Evolutionary conservation across 2,329 filamentous ascomycete genomes (phyloP).

Genomic region (Aspergillus eucalypticola): DNA sequence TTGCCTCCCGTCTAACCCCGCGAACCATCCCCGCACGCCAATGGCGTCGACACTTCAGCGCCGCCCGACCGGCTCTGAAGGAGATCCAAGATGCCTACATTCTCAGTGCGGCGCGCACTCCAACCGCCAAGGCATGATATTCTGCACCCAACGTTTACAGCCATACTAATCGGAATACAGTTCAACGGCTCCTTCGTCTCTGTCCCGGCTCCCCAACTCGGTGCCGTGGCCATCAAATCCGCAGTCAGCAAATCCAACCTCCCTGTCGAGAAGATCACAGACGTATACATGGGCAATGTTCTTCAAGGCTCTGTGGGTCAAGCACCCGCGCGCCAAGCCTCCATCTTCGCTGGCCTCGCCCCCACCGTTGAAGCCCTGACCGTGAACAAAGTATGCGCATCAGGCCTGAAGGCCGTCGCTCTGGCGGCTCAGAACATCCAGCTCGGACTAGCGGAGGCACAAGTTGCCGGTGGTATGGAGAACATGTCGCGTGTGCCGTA

Average conservation of each 20-base stretch:
- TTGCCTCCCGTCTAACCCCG: slow-evolving; percentile 25
- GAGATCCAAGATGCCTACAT: slow-evolving; percentile 93
- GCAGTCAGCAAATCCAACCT: slow-evolving; percentile 84
- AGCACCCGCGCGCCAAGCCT: slow-evolving; percentile 86
- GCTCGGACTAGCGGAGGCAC: slow-evolving; percentile 81
- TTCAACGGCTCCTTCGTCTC: slow-evolving; percentile 91
- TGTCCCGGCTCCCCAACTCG: slow-evolving; percentile 83
- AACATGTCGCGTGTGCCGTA: slow-evolving; percentile 95
- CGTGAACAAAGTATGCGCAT: slow-evolving; percentile 98
- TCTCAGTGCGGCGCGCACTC: slow-evolving; percentile 83
- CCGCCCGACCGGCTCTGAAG: slow-evolving; percentile 51
- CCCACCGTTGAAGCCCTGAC: slow-evolving; percentile 83
- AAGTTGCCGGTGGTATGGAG: slow-evolving; percentile 95
- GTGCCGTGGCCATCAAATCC: slow-evolving; percentile 86
- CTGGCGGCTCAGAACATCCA: slow-evolving; percentile 94
- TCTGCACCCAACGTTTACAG: not conserved
- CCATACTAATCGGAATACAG: slow-evolving; percentile 47
- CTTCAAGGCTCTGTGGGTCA: slow-evolving; percentile 82
- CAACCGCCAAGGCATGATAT: slow-evolving; percentile 73
- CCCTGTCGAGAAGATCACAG: slow-evolving; percentile 75
- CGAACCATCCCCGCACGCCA: slow-evolving; percentile 44
- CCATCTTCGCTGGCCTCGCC: slow-evolving; percentile 82
- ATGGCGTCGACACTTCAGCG: slow-evolving; percentile 54
- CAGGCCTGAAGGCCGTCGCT: slow-evolving; percentile 86
- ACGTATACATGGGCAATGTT: slow-evolving; percentile 98